Base-by-base conservation (phyloP, 2,329 filamentous ascomycete species). In the Microdochium bolleyi region DNA sequence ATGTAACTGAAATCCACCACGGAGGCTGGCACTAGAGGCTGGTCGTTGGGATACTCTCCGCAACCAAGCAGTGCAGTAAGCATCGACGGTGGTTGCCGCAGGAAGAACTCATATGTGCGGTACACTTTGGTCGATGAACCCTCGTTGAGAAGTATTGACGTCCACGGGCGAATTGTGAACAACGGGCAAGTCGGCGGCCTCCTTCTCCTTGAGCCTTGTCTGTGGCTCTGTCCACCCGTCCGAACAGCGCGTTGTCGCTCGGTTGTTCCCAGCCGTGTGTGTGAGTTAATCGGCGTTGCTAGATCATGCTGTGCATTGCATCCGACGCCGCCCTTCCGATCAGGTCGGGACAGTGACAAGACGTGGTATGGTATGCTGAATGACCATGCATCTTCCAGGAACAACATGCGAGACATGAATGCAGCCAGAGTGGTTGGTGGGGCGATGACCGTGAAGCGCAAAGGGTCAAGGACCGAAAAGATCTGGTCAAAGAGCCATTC, bases 121-220 rank as follows among this genome's bases (percentile, higher is more conserved):
- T 89, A 92, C 5, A 82, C 85, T 53, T 77, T 77, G n/a, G 87
- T 77, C 3, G 83, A 89, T 0, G 86, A 89, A 9, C 87, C 86
- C 69, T 92, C 88, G 63, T 92, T 92, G 57, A 90, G 79, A 2
- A 79, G 71, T 0, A 90, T 61, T 19, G 79, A 76, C 0, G 74
- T 76, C 88, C 88, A 92, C 2, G 78, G 78, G 1, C 79, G 76
- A n/a, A 79, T 70, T 24, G 75, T 74, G 48, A 89, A 76, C 1
- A 89, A 67, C 11, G 63, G 64, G 56, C 65, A 70, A 2, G 66
- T 61, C 1, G 61, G 57, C 21, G 58, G 51, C 5, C 51, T 53
- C 37, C 21, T 56, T 9, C 48, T 48, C 30, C 54, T 48, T 48
- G 8, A 54, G 21, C 5, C 50, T 30, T 22, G 58, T 41, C 48